Base-by-base conservation (phyloP, 306 rosid species). In the Vachellia pachyceras region DNA sequence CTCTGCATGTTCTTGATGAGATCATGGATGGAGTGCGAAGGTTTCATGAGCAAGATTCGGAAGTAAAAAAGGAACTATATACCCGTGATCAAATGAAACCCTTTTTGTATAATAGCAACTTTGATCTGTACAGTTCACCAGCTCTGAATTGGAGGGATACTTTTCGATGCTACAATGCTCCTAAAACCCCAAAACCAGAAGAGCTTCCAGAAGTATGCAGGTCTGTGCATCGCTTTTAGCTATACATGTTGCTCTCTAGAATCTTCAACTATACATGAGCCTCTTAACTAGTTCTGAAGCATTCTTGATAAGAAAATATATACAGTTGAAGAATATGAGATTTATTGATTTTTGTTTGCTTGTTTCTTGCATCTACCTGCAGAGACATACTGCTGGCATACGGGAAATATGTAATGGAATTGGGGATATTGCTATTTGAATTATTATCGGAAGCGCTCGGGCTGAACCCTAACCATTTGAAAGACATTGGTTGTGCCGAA, bases 1-100 rank as follows among this genome's bases (percentile, higher is more conserved):
- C 85, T 39, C 6, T 81, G 23, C 73, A 46, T 85, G 80, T 85
- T 81, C 88, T 85, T 57, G 85, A 73, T 68, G 88, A 85, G 64
- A 54, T 85, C 10, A 81, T 55, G 40, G 66, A 85, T 46, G 88
- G 83, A 25, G 85, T 81, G 9, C 55, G 55, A n/a, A 77, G 83
- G 74, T 85, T 81, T 73, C 3, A 64, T 67, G 85, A 85, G 40
- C 36, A 37, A 64, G 85, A 81, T 1, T 14, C 5, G 33, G 65
- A 85, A 15, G 46, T n/a, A 0, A 81, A 67, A 41, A 77, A 57
- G 20, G 64, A 22, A 1, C 39, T 66, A 0, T 81, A 85, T 70
- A 13, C 88, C 0, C 64, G 83, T 39, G 85, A 81, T 65, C 29
- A 35, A 0, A 39, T 25, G 35, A 73, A 23, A 40, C 6, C 74